Evolutionary conservation across 2,329 filamentous ascomycete genomes (phyloP), one percentile per base, ranked within the genome.

Genomic region (Talaromyces piceae): DNA sequence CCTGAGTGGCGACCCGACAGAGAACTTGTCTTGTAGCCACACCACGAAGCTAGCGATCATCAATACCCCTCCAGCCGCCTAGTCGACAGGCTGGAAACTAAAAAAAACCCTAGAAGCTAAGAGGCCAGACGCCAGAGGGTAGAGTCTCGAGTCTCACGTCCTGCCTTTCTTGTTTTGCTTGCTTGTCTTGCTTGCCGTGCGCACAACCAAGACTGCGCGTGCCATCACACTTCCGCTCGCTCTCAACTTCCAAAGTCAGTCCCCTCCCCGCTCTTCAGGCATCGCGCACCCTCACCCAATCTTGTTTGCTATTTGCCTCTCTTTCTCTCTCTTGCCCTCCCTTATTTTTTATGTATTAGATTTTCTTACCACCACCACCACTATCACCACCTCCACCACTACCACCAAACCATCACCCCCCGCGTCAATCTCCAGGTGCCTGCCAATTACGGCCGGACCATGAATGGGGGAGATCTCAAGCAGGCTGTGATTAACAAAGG

Each of bases 401-500:
- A 47, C 45, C 39, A 4, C 8, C 28, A n/a, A 23, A 13, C 33
- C 22, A 30, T 45, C 50, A 18, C 13, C 28, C 45, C 45, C 13
- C 28, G 28, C 13, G 7, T 13, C 13, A 13, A 7, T 7, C 7
- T 30, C 28, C 13, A 13, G 7, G 8, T 12, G 9, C 39, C 23
- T 16, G 39, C 50, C 54, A 46, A 54, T 47, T 41, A 30, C 53
- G 49, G 27, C 33, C 49, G 53, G 47, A 80, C 62, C 60, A 83
- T 83, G 81, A 83, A 83, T 73, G 79, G 80, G 64, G 75, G 74
- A 64, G 79, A 82, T 61, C 77, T 82, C 63, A 82, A 81, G 63
- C 82, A 83, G 68, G 78, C 79, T 51, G 80, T 80, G 62, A 78
- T 83, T 68, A 80, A 79, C 68, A 83, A 83, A 70, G 81, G 80